Evolutionary conservation across 495 filamentous ascomycete genomes (phyloP), one percentile per base, ranked within the genome.

Genomic region (Xylaria cubensis): DNA sequence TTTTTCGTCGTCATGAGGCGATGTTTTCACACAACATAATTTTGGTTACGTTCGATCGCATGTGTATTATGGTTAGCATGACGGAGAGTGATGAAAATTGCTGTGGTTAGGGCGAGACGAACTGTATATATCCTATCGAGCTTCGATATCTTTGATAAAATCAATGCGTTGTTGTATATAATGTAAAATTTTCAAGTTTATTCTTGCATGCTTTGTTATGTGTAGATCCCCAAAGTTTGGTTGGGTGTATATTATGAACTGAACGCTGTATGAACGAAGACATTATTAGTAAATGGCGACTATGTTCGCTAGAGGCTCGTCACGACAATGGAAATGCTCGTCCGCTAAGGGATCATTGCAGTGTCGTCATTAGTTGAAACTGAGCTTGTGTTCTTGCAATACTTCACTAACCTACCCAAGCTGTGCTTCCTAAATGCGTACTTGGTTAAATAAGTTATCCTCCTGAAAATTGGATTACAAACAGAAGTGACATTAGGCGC

Each of bases 21-120:
- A 21, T 21, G 61, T 64, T 64, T 64, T 55, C 8, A 61, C 39
- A 51, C 41, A 53, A 17, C 64, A 67, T 12, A 21, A 51, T 66
- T 67, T 21, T 51, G 32, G 10, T 39, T 3, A n/a, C 29, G 17
- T 44, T 44, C n/a, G 39, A 17, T 63, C 9, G n/a, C 36, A 24
- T 44, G 44, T 64, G 44, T 44, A 26, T 26, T 26, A 21, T 56
- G 10, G 12, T 26, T 48, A 26, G 56, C 4, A 13, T 42, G 63
- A 59, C 3, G 8, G 53, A 56, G 26, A 29, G 24, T 59, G 26
- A 39, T 9, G 32, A 6, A 39, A 1, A 39, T n/a, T 61, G 26
- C 12, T n/a, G 19, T 63, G 9, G n/a, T 8, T 3, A 13, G 48
- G 21, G 21, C 7, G 50, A 7, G 26, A 56, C 3, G n/a, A 56